Evolutionary conservation across 2,329 filamentous ascomycete genomes (phyloP), one percentile per base, ranked within the genome.

Genomic region (Taxawa tesnikishii): DNA sequence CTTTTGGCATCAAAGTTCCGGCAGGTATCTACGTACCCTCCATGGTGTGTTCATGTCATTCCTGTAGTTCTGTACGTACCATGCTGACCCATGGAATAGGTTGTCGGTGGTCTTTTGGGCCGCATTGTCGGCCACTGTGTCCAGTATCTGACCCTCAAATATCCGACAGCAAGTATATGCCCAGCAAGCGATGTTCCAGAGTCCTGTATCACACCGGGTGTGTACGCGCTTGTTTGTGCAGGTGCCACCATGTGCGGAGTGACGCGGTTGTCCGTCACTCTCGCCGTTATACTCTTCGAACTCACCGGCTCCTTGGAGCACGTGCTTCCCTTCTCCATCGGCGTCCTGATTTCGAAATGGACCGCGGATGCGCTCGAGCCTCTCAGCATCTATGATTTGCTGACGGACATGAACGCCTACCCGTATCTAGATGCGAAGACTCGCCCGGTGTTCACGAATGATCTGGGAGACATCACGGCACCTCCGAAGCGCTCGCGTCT

Each of bases 161-260:
- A 77, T 48, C 81, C 84, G 0, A 59, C 75, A 33, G 79, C 77
- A 49, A 62, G 72, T 10, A 58, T 94, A 5, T 96, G 90, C 49
- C 72, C 78, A 3, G 68, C 72, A 5, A 67, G 71, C 32, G 72
- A 60, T 10, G 66, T 75, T 24, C 75, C 82, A 18, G 79, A 83
- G 37, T 79, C 79, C 2, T 96, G 90, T 52, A 83, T 98, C 29
- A 87, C 92, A 29, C 90, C 90, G 1, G 90, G 90, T n/a, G 84
- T 96, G 0, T 98, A 98, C 52, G 90, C 85, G 1, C 70, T 98
- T 37, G 84, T 94, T 36, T 88, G 87, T 11, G 90, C 90, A 26
- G 90, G 90, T 11, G 85, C 90, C 2, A 94, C 88, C 18, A 96
- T 98, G 90, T 96, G 88, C 44, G 90, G 90, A 30, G 90, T 96